phyloP scores from a whole-genome alignment of 2,329 filamentous ascomycete genomes.

The Ceratocystis cubensis region DNA sequence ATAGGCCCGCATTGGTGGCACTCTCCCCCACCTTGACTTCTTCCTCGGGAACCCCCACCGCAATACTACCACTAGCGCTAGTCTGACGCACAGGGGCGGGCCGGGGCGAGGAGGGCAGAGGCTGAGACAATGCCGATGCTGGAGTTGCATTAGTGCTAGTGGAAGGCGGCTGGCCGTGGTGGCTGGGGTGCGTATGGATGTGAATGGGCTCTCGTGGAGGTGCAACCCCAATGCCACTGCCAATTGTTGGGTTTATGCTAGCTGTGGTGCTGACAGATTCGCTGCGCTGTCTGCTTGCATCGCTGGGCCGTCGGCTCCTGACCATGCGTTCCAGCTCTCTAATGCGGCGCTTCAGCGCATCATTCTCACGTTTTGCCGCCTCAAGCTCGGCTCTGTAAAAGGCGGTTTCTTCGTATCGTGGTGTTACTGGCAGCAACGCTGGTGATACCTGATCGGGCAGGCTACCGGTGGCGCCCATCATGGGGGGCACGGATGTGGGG shows the following conservation, averaged over 20 bases:
- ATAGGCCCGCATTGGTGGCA: conserved; percentile 38
- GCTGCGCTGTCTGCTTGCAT: conserved; percentile 35
- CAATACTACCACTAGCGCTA: conserved; percentile 36
- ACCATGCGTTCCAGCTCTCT: conserved; percentile 48
- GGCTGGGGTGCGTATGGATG: neutral
- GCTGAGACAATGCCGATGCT: neutral
- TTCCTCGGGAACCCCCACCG: conserved; percentile 46
- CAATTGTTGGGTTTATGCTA: conserved; percentile 30
- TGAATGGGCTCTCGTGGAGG: conserved; percentile 20
- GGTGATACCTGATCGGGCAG: conserved; percentile 33
- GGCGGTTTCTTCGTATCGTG: conserved; percentile 50
- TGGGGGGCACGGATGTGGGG: conserved; percentile 26
- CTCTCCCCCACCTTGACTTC: conserved; percentile 51
- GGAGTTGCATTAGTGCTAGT: neutral
- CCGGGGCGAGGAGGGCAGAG: conserved; percentile 31
- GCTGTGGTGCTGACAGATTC: conserved; percentile 41
- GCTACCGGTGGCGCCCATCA: conserved; percentile 17
- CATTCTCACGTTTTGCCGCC: conserved; percentile 50
- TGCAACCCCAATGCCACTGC: conserved; percentile 23
- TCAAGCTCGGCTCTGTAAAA: conserved; percentile 50
- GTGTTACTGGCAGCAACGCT: conserved; percentile 42
- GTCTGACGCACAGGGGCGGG: conserved; percentile 31
- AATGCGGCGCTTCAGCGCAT: conserved; percentile 46
- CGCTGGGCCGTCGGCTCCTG: conserved; percentile 37
- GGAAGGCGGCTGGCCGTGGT: conserved; percentile 31